These are phyloP conservation scores for Rhododendron ferrugineum DNA, from an alignment of 148 eudicot genomes.

Conservation along the genomic window DNA sequence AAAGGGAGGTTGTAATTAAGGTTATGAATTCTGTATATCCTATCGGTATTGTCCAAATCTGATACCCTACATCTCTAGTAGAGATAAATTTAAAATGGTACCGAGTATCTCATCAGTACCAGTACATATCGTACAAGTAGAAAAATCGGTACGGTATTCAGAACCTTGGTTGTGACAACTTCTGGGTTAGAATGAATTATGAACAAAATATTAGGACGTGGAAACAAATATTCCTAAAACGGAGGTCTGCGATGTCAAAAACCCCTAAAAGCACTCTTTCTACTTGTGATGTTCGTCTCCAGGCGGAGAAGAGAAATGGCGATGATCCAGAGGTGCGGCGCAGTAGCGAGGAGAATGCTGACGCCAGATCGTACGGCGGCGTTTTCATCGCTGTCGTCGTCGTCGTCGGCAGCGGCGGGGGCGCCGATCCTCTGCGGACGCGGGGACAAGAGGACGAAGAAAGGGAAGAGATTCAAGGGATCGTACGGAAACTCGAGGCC, in stretches of 20 bases:
- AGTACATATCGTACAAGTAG: no score
- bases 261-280: background rate
- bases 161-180: background rate
- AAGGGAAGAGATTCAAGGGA: constrained; percentile 93
- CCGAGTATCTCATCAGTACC: no score
- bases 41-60: no score
- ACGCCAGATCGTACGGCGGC: constrained; percentile 21
- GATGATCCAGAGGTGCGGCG: constrained; percentile 43
- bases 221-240: background rate
- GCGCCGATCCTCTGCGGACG: constrained; percentile 65
- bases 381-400: constrained; percentile 17
- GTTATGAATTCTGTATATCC: no score
- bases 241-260: background rate
- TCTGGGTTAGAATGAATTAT: background rate
- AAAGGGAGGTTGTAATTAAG: background rate
- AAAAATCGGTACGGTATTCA: no score
- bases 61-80: no score
- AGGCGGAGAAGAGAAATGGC: constrained; percentile 32
- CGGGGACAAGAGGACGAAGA: constrained; percentile 93
- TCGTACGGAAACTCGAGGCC: constrained; percentile 79
- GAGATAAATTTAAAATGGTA: no score
- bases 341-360: constrained; percentile 34
- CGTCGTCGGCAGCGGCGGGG: constrained; percentile 20
- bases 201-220: background rate
- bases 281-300: background rate